Evolutionary conservation across 139 green algal genomes (phyloP).

Genomic region (Tetraselmis striata): DNA sequence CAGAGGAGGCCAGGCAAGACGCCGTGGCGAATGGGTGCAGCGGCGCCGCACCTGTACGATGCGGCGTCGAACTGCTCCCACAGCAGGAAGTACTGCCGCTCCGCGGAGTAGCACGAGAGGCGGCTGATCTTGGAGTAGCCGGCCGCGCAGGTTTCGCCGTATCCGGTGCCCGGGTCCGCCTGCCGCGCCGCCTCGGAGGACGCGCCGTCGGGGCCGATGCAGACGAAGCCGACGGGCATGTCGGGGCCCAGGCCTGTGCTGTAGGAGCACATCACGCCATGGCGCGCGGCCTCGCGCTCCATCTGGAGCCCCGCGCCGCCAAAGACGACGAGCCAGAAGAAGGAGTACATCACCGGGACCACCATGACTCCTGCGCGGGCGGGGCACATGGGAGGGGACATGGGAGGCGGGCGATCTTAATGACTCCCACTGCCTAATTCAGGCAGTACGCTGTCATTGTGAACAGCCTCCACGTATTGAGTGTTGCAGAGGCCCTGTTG

Average conservation of each 20-base stretch:
- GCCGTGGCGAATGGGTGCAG: no score
- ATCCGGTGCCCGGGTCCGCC: neutral
- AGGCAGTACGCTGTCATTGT: no score
- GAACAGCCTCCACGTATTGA: no score
- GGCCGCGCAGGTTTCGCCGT: neutral
- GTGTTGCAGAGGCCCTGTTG: no score
- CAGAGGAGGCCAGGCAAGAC: no score
- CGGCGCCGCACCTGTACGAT: neutral
- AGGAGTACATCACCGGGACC: conserved; percentile 21
- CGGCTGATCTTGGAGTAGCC: neutral
- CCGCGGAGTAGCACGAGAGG: neutral
- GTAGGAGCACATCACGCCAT: conserved; percentile 5
- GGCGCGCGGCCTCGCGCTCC: conserved; percentile 18
- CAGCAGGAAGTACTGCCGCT: neutral
- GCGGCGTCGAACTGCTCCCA: neutral
- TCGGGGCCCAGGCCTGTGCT: neutral
- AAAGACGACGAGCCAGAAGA: conserved; percentile 23
- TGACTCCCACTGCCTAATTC: no score
- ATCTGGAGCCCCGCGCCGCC: conserved; percentile 25
- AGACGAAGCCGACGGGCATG: neutral
- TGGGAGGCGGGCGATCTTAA: no score
- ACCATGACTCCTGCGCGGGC: conserved; percentile 8
- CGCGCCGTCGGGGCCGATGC: neutral
- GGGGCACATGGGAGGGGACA: neutral
- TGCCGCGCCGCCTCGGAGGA: neutral